Conservation (phyloP, 1,284 basidiomycete genomes). For the Ceratobasidium sp. region DNA sequence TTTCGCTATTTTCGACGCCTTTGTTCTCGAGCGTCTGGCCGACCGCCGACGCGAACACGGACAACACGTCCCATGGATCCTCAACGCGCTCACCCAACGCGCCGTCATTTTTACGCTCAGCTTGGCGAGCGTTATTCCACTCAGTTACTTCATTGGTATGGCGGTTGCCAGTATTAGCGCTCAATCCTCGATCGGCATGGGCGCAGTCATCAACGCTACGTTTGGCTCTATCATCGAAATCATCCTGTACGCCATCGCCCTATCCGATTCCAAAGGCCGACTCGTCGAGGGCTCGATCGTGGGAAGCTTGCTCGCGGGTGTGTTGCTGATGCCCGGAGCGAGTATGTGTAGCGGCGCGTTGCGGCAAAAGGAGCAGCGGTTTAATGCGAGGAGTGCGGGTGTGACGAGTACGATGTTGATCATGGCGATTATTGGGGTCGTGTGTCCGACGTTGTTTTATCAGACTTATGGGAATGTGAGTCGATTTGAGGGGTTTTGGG, state of each 20-base stretch:
- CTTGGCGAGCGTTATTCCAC: slow-evolving; percentile 93
- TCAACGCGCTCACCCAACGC: slow-evolving; percentile 80
- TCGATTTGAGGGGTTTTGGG: slow-evolving; percentile 51
- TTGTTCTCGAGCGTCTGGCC: slow-evolving; percentile 72
- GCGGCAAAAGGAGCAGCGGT: slow-evolving; percentile 94
- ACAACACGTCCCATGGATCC: slow-evolving; percentile 73
- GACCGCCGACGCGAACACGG: slow-evolving; percentile 72
- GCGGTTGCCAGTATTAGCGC: slow-evolving; percentile 99
- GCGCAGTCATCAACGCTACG: slow-evolving; percentile 99
- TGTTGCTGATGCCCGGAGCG: slow-evolving; percentile 95
- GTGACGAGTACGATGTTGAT: slow-evolving; percentile 99
- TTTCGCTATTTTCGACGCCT: slow-evolving; percentile 95
- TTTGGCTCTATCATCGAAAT: slow-evolving; percentile 99
- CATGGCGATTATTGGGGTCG: slow-evolving; percentile 98
- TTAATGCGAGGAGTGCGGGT: slow-evolving; percentile 98
- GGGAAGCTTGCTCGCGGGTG: slow-evolving; percentile 93
- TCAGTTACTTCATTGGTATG: slow-evolving; percentile 99
- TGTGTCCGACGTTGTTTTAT: slow-evolving; percentile 97
- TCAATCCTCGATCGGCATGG: slow-evolving; percentile 99
- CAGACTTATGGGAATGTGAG: slow-evolving; percentile 97
- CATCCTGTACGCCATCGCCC: slow-evolving; percentile 91
- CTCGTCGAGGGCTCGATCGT: slow-evolving; percentile 98
- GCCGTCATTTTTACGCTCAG: slow-evolving; percentile 88
- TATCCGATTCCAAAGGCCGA: slow-evolving; percentile 90
- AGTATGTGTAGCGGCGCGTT: slow-evolving; percentile 98